Conservation (phyloP, 352 stramenopile species). For the Globisporangium takayamanum region DNA sequence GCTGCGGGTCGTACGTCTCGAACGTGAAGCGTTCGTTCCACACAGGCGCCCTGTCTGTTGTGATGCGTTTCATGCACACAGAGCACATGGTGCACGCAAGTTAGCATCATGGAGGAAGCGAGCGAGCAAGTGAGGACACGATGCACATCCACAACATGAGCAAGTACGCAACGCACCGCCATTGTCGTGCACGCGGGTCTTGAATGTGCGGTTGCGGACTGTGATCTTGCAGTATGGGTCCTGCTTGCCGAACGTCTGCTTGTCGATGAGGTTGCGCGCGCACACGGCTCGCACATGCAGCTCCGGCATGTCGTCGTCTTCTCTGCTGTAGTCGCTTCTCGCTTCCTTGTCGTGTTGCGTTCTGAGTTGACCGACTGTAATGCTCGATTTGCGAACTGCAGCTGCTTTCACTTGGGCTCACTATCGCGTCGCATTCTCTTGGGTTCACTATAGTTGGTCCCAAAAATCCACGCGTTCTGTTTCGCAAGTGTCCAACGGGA, state of each 20-base stretch:
- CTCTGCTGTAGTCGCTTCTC: not conserved
- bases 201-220: slow-evolving; percentile 53
- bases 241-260: slow-evolving; percentile 82
- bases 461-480: not conserved
- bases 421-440: not conserved
- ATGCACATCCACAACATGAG: too few species aligned
- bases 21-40: slow-evolving; percentile 86
- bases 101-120: too few species aligned
- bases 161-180: slow-evolving; percentile 33
- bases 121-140: too few species aligned
- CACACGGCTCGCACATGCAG: slow-evolving; percentile 75
- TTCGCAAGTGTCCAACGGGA: not conserved
- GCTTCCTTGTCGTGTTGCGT: not conserved
- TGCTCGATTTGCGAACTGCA: not conserved
- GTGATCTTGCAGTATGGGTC: slow-evolving; percentile 77
- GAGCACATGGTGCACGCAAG: not conserved
- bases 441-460: not conserved
- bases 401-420: not conserved
- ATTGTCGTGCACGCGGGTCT: slow-evolving; percentile 82
- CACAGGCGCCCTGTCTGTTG: slow-evolving; percentile 55
- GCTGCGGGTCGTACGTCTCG: slow-evolving; percentile 57
- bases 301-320: slow-evolving; percentile 32
- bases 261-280: slow-evolving; percentile 73
- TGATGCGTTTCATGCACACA: not conserved
- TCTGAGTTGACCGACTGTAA: not conserved